Percentiles rank a stretch among this genome's conserved stretches.
Evolutionary conservation across 2,329 filamentous ascomycete species (phyloP).

Genomic region (Cercospora sojina): DNA sequence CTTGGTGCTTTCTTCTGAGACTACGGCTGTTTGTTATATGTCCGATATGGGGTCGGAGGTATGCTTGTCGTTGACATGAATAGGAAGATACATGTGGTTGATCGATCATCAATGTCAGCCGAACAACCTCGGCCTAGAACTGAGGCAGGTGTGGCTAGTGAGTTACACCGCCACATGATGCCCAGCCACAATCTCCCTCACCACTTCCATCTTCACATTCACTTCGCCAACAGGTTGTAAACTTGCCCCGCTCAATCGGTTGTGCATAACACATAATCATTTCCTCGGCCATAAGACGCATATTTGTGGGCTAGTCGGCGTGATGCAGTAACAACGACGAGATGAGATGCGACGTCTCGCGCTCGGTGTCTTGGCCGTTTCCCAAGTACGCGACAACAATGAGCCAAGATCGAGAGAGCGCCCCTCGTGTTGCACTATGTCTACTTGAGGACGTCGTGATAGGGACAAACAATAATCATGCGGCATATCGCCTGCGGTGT

Average conservation of each 20-base stretch:
- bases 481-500: background rate
- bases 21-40: background rate
- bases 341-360: background rate
- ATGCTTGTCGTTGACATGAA: background rate
- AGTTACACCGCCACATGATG: background rate
- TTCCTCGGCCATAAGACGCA: background rate
- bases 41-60: background rate
- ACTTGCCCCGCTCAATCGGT: background rate
- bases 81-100: background rate
- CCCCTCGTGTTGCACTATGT: background rate
- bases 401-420: background rate
- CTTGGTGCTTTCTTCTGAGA: background rate
- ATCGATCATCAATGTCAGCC: slow-evolving; percentile 37
- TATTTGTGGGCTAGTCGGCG: background rate
- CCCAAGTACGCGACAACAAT: background rate
- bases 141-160: slow-evolving; percentile 29
- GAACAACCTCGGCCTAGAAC: slow-evolving; percentile 37
- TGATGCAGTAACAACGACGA: background rate
- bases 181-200: background rate
- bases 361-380: background rate
- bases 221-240: background rate
- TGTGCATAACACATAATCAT: background rate
- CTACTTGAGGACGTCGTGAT: background rate
- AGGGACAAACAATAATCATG: too few relatives aligned
- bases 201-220: background rate